phyloP scores from a whole-genome alignment of 2,329 filamentous ascomycete species.

The Akanthomyces dipterigenus region DNA sequence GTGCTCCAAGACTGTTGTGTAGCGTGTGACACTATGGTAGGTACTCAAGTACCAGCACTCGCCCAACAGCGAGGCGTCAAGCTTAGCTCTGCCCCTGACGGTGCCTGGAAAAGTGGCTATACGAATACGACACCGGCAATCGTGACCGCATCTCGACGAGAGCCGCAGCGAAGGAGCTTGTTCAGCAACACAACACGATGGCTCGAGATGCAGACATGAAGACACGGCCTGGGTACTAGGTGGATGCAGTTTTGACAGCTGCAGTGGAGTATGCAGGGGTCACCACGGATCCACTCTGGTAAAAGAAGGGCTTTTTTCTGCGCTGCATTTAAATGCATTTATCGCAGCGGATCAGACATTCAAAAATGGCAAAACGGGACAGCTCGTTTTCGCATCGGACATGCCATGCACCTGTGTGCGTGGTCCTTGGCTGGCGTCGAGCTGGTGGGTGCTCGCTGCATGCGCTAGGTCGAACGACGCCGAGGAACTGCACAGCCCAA shows the following conservation, averaged over 20 bases:
- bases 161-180: neutral
- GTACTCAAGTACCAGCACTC: too few relatives aligned
- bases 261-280: neutral
- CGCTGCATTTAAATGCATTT: neutral
- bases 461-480: neutral
- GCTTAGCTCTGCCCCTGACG: neutral
- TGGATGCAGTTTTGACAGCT: neutral
- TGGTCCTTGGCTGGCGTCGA: neutral
- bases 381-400: conserved; percentile 7
- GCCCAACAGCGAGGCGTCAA: neutral
- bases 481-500: neutral
- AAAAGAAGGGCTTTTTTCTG: neutral
- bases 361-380: neutral
- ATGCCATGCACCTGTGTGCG: neutral
- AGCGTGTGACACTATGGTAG: neutral
- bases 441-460: neutral
- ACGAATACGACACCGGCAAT: conserved; percentile 9
- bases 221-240: neutral
- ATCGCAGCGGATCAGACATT: neutral
- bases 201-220: neutral
- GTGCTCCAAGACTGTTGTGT: neutral
- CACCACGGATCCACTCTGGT: neutral
- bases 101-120: neutral
- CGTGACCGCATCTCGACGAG: neutral
- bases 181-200: neutral